These are phyloP conservation scores for Candida alai DNA, from an alignment of 805 yeast species.

Conservation along the genomic window DNA sequence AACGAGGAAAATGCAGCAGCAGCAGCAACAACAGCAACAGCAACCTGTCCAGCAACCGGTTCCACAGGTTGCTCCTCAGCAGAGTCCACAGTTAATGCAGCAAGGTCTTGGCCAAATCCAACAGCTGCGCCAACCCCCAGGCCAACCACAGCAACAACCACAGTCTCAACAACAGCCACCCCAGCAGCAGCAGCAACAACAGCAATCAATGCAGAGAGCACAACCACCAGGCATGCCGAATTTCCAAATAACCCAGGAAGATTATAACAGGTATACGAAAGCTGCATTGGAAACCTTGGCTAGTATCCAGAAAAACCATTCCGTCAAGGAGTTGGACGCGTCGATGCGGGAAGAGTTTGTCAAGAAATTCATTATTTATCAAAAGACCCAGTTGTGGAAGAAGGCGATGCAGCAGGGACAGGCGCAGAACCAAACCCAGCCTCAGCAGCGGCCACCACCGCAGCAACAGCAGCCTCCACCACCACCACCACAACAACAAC, in stretches of 20 bases:
- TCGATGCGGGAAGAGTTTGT: conserved; percentile 36
- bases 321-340: conserved; percentile 35
- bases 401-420: conserved; percentile 19
- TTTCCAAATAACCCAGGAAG: conserved; percentile 34
- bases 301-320: conserved; percentile 33
- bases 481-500: conserved; percentile 14
- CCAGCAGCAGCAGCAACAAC: conserved; percentile 7
- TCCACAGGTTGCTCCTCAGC: conserved; percentile 19
- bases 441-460: conserved; percentile 11
- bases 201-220: no score
- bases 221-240: conserved; percentile 22
- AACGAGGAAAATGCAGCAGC: conserved; percentile 17
- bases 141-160: conserved; percentile 14
- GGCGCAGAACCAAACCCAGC: conserved; percentile 3
- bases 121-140: no score
- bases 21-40: conserved; percentile 30
- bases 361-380: conserved; percentile 36
- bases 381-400: conserved; percentile 28
- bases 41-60: conserved; percentile 21
- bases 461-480: conserved; percentile 17
- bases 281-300: conserved; percentile 38
- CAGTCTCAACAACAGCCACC: conserved; percentile 9
- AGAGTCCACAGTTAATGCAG: conserved; percentile 19
- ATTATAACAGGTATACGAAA: conserved; percentile 32
- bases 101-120: conserved; percentile 25